Percentiles rank a stretch among this genome's conserved stretches.
Evolutionary conservation across 331 rosid genomes (phyloP).

Genomic region (Pyracantha coccinea): DNA sequence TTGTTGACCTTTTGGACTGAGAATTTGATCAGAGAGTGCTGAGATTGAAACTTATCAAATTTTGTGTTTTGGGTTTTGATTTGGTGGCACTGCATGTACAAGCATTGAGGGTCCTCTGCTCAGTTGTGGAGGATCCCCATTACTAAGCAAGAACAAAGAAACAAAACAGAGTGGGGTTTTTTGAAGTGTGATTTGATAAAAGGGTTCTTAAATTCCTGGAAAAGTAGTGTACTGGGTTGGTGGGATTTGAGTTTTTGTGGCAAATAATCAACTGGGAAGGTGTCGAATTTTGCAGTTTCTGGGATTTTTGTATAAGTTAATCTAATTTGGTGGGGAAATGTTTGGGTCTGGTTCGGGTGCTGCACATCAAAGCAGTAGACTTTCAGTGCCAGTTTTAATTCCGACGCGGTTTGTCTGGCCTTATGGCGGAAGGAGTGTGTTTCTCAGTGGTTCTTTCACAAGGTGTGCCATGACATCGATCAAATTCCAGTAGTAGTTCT

Average conservation of each 20-base stretch:
- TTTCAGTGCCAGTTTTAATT: conserved; percentile 40
- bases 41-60: conserved; percentile 18
- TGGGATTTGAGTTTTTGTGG: conserved; percentile 13
- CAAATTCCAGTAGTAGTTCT: not conserved
- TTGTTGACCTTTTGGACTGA: conserved; percentile 33
- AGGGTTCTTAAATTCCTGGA: not conserved
- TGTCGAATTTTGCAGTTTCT: conserved; percentile 6
- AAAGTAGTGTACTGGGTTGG: conserved; percentile 7
- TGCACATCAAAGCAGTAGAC: conserved; percentile 36
- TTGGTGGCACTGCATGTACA: conserved; percentile 41
- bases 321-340: conserved; percentile 45
- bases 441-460: conserved; percentile 62
- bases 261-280: conserved; percentile 5
- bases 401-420: conserved; percentile 75
- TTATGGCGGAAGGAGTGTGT: conserved; percentile 71
- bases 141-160: not conserved
- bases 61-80: conserved; percentile 11
- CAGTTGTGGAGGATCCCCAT: conserved; percentile 56
- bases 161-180: not conserved
- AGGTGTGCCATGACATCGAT: conserved; percentile 28
- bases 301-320: not conserved
- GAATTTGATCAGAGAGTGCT: conserved; percentile 22
- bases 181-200: not conserved
- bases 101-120: conserved; percentile 67
- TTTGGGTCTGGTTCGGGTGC: conserved; percentile 42